Base-by-base conservation (phyloP, 2,329 filamentous ascomycete genomes). In the Scedosporium aurantiacum region DNA sequence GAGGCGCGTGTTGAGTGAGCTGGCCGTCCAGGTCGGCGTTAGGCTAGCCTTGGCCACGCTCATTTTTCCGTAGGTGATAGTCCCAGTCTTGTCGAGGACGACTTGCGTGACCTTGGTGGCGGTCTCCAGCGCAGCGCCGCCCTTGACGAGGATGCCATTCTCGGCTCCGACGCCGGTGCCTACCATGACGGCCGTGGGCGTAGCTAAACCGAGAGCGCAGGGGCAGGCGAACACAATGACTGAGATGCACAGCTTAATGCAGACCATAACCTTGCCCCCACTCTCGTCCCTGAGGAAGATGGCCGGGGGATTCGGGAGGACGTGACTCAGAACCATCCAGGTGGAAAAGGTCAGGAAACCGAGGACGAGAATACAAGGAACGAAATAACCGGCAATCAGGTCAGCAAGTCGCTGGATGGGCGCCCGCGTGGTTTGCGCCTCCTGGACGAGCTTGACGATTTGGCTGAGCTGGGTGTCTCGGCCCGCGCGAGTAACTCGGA, bases 161-260 rank as follows among this genome's bases (percentile, higher is more conserved):
- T 97, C 90, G 2, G 94, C 94, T 58, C 94, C 94, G 37, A 97
- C 86, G 63, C 94, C 94, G n/a, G 94, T 97, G 52, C 94, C 94
- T 32, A 99, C 94, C 94, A 99, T 97, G 71, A 99, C 92, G 2
- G 94, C 94, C 0, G 94, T 99, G 2, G 94, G 94, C 1, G 94
- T 97, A 25, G 91, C 92, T 18, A 99, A 82, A 61, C 94, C 94
- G n/a, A 99, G 84, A 1, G 94, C 94, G 70, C 94, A 99, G 18
- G 94, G 94, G 70, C 94, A 99, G 4, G 94, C 94, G 72, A 99
- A 97, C 21, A 97, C 94, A 70, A 99, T 96, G 66, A 99, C 94
- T 0, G 94, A 96, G 67, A 99, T 99, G 75, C 94, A 97, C 16
- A 99, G 85, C 77, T 97, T 95, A 65, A 97, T 79, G 71, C 94